Base-by-base conservation (phyloP, 306 rosid genomes). In the Medicago arabica region DNA sequence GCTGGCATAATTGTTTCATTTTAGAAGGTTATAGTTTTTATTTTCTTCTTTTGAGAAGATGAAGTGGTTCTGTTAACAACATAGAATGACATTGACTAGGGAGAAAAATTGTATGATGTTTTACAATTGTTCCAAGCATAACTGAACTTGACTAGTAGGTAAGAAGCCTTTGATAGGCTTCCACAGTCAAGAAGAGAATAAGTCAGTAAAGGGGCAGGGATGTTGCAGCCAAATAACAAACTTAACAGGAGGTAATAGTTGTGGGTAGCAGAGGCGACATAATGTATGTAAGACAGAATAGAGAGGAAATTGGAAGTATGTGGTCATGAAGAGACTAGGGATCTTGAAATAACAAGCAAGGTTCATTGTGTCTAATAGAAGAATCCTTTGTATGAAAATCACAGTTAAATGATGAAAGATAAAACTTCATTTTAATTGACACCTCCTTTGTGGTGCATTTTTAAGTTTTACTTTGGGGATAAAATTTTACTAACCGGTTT, bases 401-500 rank as follows among this genome's bases (percentile, higher is more conserved):
- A 18, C 15, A 18, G 21, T 63, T 49, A 63, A 53, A 19, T 75
- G 54, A 53, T 36, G 15, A 63, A 75, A 75, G 8, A 23, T 18
- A 36, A 60, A 36, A 36, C 25, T 36, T 40, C 31, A 15, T 76
- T 76, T 31, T 67, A 55, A 67, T 44, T 41, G 69, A 44, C 23
- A 10, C 7, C 16, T 21, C 23, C 55, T 36, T 57, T 57, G 23
- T 38, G 72, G 53, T 64, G 72, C 49, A 59, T 59, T 47, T n/a
- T 43, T 55, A 28, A 19, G 34, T 21, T 21, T 77, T 3, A 57
- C 9, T 44, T 8, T 9, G 9, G 46, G 49, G 59, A 17, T 3
- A 53, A 41, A 69, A 69, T 70, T 78, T 31, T 21, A 31, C 5
- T 50, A 18, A 58, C 69, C 13, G 25, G 53, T 43, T 66, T 58